Evolutionary conservation across 1,284 basidiomycete genomes (phyloP).

Genomic region (Spongiforma sp.): DNA sequence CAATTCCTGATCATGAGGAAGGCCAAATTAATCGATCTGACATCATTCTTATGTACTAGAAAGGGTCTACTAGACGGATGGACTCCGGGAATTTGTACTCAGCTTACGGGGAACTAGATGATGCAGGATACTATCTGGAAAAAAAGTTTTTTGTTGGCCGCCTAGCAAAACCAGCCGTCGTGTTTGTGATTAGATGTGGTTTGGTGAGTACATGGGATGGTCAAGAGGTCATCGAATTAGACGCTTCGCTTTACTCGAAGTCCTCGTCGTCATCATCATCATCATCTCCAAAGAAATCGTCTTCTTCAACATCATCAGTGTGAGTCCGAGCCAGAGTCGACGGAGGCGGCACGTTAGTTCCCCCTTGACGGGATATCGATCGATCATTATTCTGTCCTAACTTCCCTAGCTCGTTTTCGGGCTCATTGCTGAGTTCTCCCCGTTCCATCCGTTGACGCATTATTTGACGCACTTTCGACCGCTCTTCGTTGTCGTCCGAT

Average conservation of each 20-base stretch:
- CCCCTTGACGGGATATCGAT: constrained; percentile 5
- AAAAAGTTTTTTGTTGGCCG: not conserved
- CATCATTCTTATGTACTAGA: too few species aligned
- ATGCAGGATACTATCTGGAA: not conserved
- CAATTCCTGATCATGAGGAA: too few species aligned
- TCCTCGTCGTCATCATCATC: constrained; percentile 41
- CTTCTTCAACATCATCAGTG: constrained; percentile 37
- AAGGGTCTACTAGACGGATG: too few species aligned
- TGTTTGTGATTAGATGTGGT: not conserved
- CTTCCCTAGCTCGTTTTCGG: constrained; percentile 54
- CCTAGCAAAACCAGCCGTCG: not conserved
- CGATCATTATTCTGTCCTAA: constrained; percentile 22
- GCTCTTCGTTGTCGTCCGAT: constrained; percentile 38
- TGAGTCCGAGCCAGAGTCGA: constrained; percentile 9
- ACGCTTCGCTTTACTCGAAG: constrained; percentile 21
- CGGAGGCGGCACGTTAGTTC: not conserved
- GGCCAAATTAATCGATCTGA: too few species aligned
- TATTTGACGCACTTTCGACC: constrained; percentile 68
- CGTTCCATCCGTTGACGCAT: constrained; percentile 68
- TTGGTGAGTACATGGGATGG: constrained; percentile 7
- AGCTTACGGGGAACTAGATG: too few species aligned
- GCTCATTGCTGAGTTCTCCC: constrained; percentile 63
- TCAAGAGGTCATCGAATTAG: constrained; percentile 3
- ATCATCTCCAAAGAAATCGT: constrained; percentile 53
- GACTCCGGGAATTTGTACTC: too few species aligned